Evolutionary conservation across 2,329 filamentous ascomycete species (phyloP).

Genomic region (Neoscytalidium dimidiatum): DNA sequence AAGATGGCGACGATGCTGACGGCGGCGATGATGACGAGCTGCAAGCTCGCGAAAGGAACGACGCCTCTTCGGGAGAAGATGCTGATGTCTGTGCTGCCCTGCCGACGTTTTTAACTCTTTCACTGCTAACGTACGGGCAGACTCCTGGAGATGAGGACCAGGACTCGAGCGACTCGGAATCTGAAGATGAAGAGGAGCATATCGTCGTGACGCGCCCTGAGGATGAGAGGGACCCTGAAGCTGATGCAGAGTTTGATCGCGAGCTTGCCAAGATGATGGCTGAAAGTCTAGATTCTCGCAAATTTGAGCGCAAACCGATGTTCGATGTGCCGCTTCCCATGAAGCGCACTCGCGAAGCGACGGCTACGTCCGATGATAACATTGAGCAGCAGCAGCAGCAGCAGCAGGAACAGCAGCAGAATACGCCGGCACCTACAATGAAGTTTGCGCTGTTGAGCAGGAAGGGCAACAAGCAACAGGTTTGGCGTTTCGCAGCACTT

Average conservation of each 20-base stretch:
- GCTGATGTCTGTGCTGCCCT: conserved; percentile 50
- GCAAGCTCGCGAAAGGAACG: conserved; percentile 21
- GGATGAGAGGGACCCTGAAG: conserved; percentile 87
- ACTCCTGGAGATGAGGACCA: conserved; percentile 44
- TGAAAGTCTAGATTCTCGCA: conserved; percentile 91
- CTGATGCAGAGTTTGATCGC: conserved; percentile 94
- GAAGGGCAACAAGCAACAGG: conserved; percentile 92
- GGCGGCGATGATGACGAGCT: conserved; percentile 49
- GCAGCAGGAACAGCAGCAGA: conserved; percentile 32
- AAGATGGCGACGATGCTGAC: conserved; percentile 64
- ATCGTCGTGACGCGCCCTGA: conserved; percentile 91
- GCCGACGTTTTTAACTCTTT: neutral
- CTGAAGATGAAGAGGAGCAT: conserved; percentile 72
- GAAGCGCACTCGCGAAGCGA: conserved; percentile 65
- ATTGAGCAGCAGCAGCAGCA: conserved; percentile 40
- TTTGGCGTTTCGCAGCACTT: conserved; percentile 49
- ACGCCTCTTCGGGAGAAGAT: conserved; percentile 50
- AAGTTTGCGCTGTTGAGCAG: conserved; percentile 96
- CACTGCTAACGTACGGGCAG: conserved; percentile 44
- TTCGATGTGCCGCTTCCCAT: conserved; percentile 99
- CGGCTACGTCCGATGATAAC: conserved; percentile 40
- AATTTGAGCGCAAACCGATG: conserved; percentile 89
- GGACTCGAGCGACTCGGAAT: conserved; percentile 45
- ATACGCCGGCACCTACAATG: conserved; percentile 65
- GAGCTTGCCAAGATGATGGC: conserved; percentile 99